These are phyloP conservation scores for Albugo candida DNA, from an alignment of 352 stramenopile species.

Conservation along the genomic window DNA sequence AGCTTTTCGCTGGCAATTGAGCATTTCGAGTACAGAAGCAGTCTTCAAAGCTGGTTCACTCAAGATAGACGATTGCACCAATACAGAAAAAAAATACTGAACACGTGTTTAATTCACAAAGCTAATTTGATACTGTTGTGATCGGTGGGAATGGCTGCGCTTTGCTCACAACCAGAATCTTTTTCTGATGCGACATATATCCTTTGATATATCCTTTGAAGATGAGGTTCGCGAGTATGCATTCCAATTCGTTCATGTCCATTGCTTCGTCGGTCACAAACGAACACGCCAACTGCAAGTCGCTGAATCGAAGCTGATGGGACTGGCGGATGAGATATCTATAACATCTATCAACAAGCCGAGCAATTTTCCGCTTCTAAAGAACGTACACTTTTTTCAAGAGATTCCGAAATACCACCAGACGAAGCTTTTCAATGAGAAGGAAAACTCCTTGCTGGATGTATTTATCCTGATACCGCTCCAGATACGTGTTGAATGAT, in stretches of 20 bases:
- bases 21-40: too few relatives aligned
- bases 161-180: constrained; percentile 90
- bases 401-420: constrained; percentile 88
- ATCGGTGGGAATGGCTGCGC: constrained; percentile 84
- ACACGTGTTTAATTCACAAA: too few relatives aligned
- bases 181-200: constrained; percentile 94
- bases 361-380: constrained; percentile 10
- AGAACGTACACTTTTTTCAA: constrained; percentile 90
- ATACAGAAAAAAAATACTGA: too few relatives aligned
- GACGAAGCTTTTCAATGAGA: constrained; percentile 90
- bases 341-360: not conserved
- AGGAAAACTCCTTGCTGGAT: constrained; percentile 88
- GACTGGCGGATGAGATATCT: constrained; percentile 67
- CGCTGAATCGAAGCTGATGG: constrained; percentile 79
- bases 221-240: constrained; percentile 93
- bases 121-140: constrained; percentile 32
- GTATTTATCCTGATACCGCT: constrained; percentile 80
- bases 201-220: constrained; percentile 91
- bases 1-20: too few relatives aligned
- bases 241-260: constrained; percentile 93
- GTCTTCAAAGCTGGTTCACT: too few relatives aligned
- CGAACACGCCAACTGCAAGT: constrained; percentile 77
- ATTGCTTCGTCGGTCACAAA: constrained; percentile 71
- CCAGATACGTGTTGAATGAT: constrained; percentile 84
- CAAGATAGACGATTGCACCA: too few relatives aligned